phyloP scores from a whole-genome alignment of 2,329 filamentous ascomycete species.

The Fusarium sp. region DNA sequence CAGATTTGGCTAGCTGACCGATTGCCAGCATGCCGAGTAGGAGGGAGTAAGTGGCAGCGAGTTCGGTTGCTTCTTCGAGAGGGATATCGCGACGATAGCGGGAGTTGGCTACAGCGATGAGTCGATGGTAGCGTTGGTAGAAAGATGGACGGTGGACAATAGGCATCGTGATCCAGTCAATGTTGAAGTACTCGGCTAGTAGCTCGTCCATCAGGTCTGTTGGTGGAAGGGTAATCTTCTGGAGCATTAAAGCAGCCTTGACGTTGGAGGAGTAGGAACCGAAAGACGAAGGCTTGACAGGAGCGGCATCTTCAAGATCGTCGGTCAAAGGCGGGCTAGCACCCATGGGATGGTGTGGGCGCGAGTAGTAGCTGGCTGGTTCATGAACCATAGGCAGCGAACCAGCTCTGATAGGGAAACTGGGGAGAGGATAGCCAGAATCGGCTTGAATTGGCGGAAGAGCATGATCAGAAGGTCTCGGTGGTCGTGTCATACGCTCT shows the following conservation, averaged over 20 bases:
- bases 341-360: slow-evolving; percentile 35
- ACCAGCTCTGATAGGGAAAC: slow-evolving; percentile 23
- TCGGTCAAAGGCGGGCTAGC: slow-evolving; percentile 44
- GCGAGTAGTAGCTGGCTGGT: slow-evolving; percentile 32
- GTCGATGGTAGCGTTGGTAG: slow-evolving; percentile 42
- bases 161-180: slow-evolving; percentile 44
- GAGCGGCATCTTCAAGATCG: slow-evolving; percentile 41
- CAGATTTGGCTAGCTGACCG: slow-evolving; percentile 37
- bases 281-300: slow-evolving; percentile 40
- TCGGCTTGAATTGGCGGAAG: slow-evolving; percentile 41
- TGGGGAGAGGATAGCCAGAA: slow-evolving; percentile 24
- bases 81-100: slow-evolving; percentile 45
- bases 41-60: slow-evolving; percentile 41
- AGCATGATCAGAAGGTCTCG: slow-evolving; percentile 30
- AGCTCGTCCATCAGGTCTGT: slow-evolving; percentile 45
- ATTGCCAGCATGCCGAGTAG: slow-evolving; percentile 44
- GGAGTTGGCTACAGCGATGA: slow-evolving; percentile 45
- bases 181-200: slow-evolving; percentile 41
- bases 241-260: slow-evolving; percentile 44
- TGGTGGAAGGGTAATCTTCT: slow-evolving; percentile 43
- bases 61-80: slow-evolving; percentile 42
- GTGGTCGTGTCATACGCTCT: slow-evolving; percentile 29
- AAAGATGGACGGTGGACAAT: slow-evolving; percentile 42
- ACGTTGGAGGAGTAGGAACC: slow-evolving; percentile 46
- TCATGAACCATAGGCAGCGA: slow-evolving; percentile 36